Percentiles rank a stretch among this genome's conserved stretches.
Evolutionary conservation across 805 yeast species (phyloP).

Genomic region (Candida caryicola): DNA sequence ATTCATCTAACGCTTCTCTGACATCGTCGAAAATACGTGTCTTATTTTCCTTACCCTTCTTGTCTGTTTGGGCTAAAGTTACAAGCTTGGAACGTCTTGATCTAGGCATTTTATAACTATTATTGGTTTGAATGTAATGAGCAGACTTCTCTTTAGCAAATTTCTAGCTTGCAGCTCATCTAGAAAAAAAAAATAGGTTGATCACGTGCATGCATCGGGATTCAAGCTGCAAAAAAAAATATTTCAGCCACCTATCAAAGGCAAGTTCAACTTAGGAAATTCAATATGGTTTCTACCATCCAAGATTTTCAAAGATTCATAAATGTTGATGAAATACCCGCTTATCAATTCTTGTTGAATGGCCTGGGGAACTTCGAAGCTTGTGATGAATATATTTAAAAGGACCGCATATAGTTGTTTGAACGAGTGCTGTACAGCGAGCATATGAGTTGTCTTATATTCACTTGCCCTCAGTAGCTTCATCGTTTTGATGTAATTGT

Average conservation of each 20-base stretch:
- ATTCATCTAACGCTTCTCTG: constrained; percentile 74
- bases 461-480: background rate
- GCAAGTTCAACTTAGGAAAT: constrained; percentile 4
- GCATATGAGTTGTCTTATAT: background rate
- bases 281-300: background rate
- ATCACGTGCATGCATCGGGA: constrained; percentile 9
- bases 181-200: constrained; percentile 11
- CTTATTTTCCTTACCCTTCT: constrained; percentile 91
- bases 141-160: constrained; percentile 1
- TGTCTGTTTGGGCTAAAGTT: constrained; percentile 92
- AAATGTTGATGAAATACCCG: constrained; percentile 8
- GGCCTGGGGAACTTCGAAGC: constrained; percentile 12
- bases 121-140: background rate
- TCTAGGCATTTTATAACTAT: constrained; percentile 71
- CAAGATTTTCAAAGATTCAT: background rate
- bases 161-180: constrained; percentile 23
- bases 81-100: constrained; percentile 95
- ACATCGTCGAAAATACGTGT: constrained; percentile 88
- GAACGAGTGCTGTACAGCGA: constrained; percentile 6
- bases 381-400: constrained; percentile 12
- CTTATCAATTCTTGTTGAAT: constrained; percentile 16
- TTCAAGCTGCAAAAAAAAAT: background rate
- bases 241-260: background rate
- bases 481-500: background rate
- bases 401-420: constrained; percentile 14